phyloP scores from a whole-genome alignment of 2,329 filamentous ascomycete species.

The Thielaviopsis populi region DNA sequence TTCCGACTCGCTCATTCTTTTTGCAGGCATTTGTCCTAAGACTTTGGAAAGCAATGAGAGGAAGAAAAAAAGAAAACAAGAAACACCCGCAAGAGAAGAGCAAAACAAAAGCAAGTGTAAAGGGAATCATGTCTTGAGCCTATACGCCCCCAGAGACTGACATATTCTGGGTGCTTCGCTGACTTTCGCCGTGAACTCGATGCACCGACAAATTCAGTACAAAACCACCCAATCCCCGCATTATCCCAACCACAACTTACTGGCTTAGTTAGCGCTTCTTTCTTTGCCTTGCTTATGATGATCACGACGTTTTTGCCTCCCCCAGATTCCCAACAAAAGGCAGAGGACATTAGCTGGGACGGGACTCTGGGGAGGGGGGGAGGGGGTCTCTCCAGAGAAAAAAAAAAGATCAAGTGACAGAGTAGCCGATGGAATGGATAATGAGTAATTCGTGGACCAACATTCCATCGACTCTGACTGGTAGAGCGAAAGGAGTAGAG shows the following conservation, averaged over 20 bases:
- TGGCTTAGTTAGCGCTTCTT: neutral
- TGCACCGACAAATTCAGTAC: neutral
- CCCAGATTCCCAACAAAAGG: neutral
- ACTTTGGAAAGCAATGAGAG: neutral
- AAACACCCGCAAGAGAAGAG: too few species aligned
- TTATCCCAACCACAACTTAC: too few species aligned
- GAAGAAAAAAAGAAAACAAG: too few species aligned
- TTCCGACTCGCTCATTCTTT: too few species aligned
- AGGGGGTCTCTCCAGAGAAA: neutral
- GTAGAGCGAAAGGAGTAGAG: neutral
- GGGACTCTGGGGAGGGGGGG: too few species aligned
- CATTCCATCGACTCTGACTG: neutral
- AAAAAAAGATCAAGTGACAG: neutral
- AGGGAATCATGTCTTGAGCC: too few species aligned
- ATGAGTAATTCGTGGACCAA: neutral
- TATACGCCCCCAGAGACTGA: too few species aligned
- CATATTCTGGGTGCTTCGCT: too few species aligned
- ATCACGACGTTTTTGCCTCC: neutral
- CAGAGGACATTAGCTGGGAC: too few species aligned
- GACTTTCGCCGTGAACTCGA: too few species aligned
- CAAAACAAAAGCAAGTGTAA: too few species aligned
- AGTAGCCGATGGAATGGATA: too few species aligned
- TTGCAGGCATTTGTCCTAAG: neutral
- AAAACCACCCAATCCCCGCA: neutral
- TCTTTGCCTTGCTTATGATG: neutral